A percentile compares a stretch with the other conserved stretches of the same genome.
Evolutionary conservation across 1,139 yeast species (phyloP).

Genomic region (Candida glucosophila): DNA sequence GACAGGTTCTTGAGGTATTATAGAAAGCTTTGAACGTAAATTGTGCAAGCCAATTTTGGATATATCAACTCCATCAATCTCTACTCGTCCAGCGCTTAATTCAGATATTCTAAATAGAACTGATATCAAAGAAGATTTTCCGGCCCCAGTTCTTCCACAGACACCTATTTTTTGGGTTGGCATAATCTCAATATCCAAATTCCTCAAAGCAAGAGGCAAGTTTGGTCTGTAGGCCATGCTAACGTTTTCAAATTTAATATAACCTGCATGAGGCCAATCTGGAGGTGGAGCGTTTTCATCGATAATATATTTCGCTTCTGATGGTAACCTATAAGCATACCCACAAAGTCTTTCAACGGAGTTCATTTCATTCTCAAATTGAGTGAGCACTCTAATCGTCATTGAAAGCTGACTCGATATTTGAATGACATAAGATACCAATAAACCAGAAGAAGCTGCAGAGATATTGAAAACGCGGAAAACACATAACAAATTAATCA

Average conservation of each 20-base stretch:
- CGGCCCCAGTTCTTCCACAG: conserved; percentile 79
- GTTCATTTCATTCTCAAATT: conserved; percentile 75
- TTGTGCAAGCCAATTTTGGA: conserved; percentile 46
- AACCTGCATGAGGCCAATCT: conserved; percentile 37
- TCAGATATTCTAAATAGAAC: conserved; percentile 59
- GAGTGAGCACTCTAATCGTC: conserved; percentile 48
- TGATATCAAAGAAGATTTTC: conserved; percentile 61
- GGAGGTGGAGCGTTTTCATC: conserved; percentile 48
- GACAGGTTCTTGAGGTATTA: conserved; percentile 77
- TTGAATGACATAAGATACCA: conserved; percentile 50
- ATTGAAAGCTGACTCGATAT: conserved; percentile 41
- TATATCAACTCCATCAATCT: conserved; percentile 56
- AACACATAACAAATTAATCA: conserved; percentile 53
- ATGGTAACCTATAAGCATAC: conserved; percentile 46
- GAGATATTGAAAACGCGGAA: conserved; percentile 52
- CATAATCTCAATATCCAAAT: conserved; percentile 35
- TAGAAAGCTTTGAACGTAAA: conserved; percentile 51
- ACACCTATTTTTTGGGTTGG: conserved; percentile 62
- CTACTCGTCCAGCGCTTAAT: conserved; percentile 40
- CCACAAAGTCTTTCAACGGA: conserved; percentile 75
- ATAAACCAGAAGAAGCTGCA: conserved; percentile 65
- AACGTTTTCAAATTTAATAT: conserved; percentile 48
- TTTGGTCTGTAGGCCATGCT: conserved; percentile 66
- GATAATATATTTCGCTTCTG: conserved; percentile 34
- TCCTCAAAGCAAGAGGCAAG: conserved; percentile 63